Conservation (phyloP, 2,329 filamentous ascomycete genomes). For the Calonectria leucothoes region DNA sequence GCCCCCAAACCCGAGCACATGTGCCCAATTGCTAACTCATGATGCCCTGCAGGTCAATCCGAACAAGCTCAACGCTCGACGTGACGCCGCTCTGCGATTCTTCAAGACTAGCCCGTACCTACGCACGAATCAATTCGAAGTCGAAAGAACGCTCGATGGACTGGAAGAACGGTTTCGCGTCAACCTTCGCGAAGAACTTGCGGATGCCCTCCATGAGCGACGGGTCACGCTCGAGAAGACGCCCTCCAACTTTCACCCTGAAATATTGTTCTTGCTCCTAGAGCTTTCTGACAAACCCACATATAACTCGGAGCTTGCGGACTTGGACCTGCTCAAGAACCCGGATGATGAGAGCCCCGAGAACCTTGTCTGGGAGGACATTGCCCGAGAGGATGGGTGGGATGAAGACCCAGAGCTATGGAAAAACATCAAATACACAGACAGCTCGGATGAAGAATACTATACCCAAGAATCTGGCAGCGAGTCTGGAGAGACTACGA, state of each 20-base stretch:
- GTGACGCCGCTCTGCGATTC: slow-evolving; percentile 62
- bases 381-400: slow-evolving; percentile 81
- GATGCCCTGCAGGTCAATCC: slow-evolving; percentile 37
- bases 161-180: slow-evolving; percentile 90
- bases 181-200: slow-evolving; percentile 81
- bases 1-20: slow-evolving; percentile 10
- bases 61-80: slow-evolving; percentile 55
- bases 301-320: slow-evolving; percentile 73
- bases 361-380: slow-evolving; percentile 80
- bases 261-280: slow-evolving; percentile 82
- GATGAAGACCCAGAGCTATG: slow-evolving; percentile 75
- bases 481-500: slow-evolving; percentile 46
- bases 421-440: slow-evolving; percentile 75
- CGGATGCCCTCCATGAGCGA: slow-evolving; percentile 73
- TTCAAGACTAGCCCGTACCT: slow-evolving; percentile 68
- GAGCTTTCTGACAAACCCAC: slow-evolving; percentile 85
- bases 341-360: slow-evolving; percentile 57
- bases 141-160: slow-evolving; percentile 73
- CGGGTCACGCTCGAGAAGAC: slow-evolving; percentile 67
- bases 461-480: slow-evolving; percentile 51
- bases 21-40: slow-evolving; percentile 23
- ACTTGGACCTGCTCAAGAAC: slow-evolving; percentile 65
- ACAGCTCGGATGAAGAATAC: slow-evolving; percentile 69
- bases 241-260: slow-evolving; percentile 77
- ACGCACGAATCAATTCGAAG: slow-evolving; percentile 81